These are phyloP conservation scores for Mortierella hygrophila DNA, from an alignment of 192 early-diverging fungal genomes.

Conservation along the genomic window DNA sequence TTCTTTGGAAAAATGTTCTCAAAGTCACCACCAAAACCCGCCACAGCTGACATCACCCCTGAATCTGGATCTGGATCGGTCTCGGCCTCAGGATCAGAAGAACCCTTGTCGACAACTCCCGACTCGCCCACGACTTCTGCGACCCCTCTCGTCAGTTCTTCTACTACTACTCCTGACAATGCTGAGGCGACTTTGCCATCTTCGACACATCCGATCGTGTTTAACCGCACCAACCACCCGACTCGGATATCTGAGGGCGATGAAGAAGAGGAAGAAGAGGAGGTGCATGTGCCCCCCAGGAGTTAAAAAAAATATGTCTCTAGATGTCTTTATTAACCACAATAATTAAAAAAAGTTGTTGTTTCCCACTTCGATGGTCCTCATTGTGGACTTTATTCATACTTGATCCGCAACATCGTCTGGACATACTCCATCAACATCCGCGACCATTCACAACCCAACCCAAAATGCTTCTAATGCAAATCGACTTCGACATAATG, in stretches of 20 bases:
- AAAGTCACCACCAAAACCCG: neutral
- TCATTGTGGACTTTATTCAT: too few relatives aligned
- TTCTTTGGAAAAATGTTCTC: neutral
- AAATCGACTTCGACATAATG: too few relatives aligned
- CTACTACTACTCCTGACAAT: too few relatives aligned
- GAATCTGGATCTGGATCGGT: neutral
- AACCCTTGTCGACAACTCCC: neutral
- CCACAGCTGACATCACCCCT: neutral
- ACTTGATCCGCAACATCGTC: too few relatives aligned
- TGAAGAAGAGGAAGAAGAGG: constrained; percentile 34
- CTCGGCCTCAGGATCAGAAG: neutral
- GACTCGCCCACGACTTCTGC: constrained; percentile 3
- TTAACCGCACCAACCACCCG: constrained; percentile 42
- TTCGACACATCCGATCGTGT: neutral
- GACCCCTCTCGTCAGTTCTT: neutral
- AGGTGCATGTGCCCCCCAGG: neutral
- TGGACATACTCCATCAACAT: too few relatives aligned
- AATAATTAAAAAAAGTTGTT: too few relatives aligned
- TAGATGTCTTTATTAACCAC: neutral
- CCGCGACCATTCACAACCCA: too few relatives aligned
- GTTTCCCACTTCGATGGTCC: too few relatives aligned
- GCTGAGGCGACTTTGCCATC: neutral
- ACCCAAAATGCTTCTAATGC: too few relatives aligned
- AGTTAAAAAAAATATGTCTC: neutral
- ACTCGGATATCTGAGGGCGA: constrained; percentile 52